Evolutionary conservation across 2,329 filamentous ascomycete genomes (phyloP), one percentile per base, ranked within the genome.

Genomic region (Pezicula neosporulosa): DNA sequence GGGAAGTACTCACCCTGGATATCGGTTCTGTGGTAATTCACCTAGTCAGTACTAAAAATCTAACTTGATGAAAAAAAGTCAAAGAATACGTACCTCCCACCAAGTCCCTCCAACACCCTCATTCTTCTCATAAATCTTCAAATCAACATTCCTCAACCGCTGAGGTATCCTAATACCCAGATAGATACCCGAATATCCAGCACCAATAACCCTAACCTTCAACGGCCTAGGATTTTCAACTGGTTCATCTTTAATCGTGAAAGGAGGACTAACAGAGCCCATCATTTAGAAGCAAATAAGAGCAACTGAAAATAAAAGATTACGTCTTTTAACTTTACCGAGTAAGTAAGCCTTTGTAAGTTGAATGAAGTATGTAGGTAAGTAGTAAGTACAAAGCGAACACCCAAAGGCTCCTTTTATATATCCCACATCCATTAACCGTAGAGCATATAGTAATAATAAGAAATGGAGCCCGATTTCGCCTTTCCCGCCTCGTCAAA

Each of bases 101-200:
- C 38, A 42, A 12, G 38, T 42, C 18, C 38, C 38, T 4, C 77
- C 77, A 10, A 81, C 64, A 1, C 72, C 73, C 15, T 73, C 73
- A 43, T 75, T 76, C 65, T 81, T 81, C 64, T 83, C 80, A 4
- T 83, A 65, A 28, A 85, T 80, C 53, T 60, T 53, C 8, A 66
- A 47, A 44, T 65, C 60, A 16, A 65, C 50, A 52, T 62, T 63
- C 18, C 60, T 53, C 44, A 67, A 39, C 13, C 57, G 52, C 48
- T 66, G 58, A 13, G 59, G 64, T 41, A 66, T 62, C 6, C 63
- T 53, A 47, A 65, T 63, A 21, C 60, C 61, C 41, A 66, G 50
- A 50, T 65, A 63, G 21, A 68, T 63, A 2, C 66, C 66, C 6
- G 63, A 65, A 48, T 63, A 65, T 4, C 66, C 66, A 24, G 65